A percentile compares a stretch with the other conserved stretches of the same genome.
phyloP scores from a whole-genome alignment of 768 basidiomycete genomes.

The Suillus placidus region DNA sequence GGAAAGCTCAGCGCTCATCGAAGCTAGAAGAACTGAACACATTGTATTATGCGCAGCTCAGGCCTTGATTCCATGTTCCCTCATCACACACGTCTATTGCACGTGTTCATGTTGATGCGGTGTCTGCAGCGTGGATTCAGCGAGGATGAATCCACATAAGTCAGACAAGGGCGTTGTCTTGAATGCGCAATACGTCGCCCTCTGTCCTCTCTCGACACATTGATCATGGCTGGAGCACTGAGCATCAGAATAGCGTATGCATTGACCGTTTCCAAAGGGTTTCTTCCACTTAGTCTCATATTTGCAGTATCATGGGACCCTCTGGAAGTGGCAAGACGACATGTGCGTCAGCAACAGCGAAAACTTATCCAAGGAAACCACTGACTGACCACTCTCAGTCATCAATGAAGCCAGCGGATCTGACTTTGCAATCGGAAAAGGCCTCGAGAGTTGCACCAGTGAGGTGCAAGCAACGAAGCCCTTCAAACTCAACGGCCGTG shows the following conservation, averaged over 20 bases:
- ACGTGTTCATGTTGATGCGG: background rate
- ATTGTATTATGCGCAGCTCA: background rate
- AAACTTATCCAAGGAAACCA: background rate
- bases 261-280: too few species aligned
- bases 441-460: conserved; percentile 47
- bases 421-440: conserved; percentile 40
- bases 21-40: background rate
- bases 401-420: conserved; percentile 49
- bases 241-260: conserved; percentile 36
- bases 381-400: conserved; percentile 37
- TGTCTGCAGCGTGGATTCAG: background rate
- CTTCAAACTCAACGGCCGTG: conserved; percentile 45
- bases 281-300: background rate
- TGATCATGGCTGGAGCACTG: background rate
- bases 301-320: conserved; percentile 15
- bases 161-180: background rate
- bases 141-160: background rate
- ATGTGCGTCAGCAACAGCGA: conserved; percentile 1
- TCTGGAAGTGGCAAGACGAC: conserved; percentile 21
- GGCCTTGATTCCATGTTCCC: background rate
- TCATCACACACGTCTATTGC: background rate
- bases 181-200: background rate
- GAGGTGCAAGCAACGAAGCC: conserved; percentile 41
- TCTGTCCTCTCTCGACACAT: background rate
- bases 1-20: background rate